A percentile compares a stretch with the other conserved stretches of the same genome.
Conservation (phyloP, 1,284 basidiomycete genomes). For the Polyporus tsugae region DNA sequence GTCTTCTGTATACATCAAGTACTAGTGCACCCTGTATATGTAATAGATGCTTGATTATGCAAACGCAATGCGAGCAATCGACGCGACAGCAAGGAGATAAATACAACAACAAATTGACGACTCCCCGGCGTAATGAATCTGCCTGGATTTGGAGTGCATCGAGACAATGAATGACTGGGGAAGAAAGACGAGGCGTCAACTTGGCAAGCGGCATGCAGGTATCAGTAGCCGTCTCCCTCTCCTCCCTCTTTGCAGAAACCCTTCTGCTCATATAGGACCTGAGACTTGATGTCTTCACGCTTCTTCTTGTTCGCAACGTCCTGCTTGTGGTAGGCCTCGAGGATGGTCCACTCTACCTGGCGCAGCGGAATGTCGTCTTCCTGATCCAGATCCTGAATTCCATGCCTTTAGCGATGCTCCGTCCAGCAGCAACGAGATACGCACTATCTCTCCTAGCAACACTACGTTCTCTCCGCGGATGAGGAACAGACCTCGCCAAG, state of each 20-base stretch:
- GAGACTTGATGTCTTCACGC: constrained; percentile 76
- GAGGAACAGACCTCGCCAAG: constrained; percentile 88
- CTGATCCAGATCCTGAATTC: constrained; percentile 84
- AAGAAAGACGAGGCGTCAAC: not conserved
- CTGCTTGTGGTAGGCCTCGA: constrained; percentile 77
- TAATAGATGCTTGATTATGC: constrained; percentile 26
- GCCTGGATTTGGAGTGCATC: constrained; percentile 38
- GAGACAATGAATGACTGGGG: constrained; percentile 15
- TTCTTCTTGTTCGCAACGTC: constrained; percentile 75
- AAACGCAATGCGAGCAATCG: constrained; percentile 22
- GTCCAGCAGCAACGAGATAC: constrained; percentile 43
- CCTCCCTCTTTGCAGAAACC: constrained; percentile 91
- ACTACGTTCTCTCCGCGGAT: constrained; percentile 99
- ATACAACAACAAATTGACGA: constrained; percentile 33
- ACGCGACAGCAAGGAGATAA: constrained; percentile 29
- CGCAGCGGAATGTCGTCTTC: constrained; percentile 89
- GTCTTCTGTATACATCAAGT: constrained; percentile 1
- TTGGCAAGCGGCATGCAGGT: constrained; percentile 6
- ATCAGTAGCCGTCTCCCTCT: constrained; percentile 89
- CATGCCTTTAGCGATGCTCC: not conserved
- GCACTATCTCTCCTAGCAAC: constrained; percentile 93
- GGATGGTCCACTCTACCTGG: constrained; percentile 75
- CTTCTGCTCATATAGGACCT: constrained; percentile 78
- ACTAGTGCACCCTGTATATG: constrained; percentile 8
- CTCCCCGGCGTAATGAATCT: constrained; percentile 51